Evolutionary conservation across 305 asterid genomes (phyloP), one percentile per base, ranked within the genome.

Genomic region (Rubia peregrina): DNA sequence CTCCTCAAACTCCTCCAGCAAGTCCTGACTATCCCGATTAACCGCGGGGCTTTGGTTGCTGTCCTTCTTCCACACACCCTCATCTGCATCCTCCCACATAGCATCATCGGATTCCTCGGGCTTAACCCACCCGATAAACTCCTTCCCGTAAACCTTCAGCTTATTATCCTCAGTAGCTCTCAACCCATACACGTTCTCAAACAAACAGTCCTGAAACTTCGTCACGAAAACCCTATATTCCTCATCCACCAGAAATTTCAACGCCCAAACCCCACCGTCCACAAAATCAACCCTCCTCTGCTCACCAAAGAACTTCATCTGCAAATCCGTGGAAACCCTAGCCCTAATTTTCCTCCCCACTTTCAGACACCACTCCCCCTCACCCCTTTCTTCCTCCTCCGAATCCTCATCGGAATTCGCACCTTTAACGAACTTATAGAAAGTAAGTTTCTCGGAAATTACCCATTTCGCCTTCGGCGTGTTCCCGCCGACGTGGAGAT

Each of bases 221-320:
- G 89, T 83, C 61, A 89, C 90, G 42, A 90, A 93, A 21, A 72
- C 78, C 78, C 96, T 83, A 19, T 89, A 91, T 80, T 89, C 98
- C 61, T 84, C 96, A 76, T 93, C 92, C 13, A 33, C 56, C 9
- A 78, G 79, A 57, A 94, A 89, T 36, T 84, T 89, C 88, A 94
- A 78, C 43, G 96, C 98, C 98, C 98, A 94, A 61, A 94, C 97
- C 38, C 96, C 97, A 17, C 72, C 22, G 61, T 89, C 93, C 70
- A 94, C 96, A 69, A 94, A 94, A 86, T 94, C 97, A 67, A 89
- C 88, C 86, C 98, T 91, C 87, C 93, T 87, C 74, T 94, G 96
- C 30, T 89, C 97, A 55, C 97, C 97, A 65, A 91, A 87, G 70
- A 75, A 89, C 80, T 94, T 94, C 96, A 91, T 74, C 81, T 89